Evolutionary conservation across 2,329 filamentous ascomycete genomes (phyloP), one percentile per base, ranked within the genome.

Genomic region (Penicillium oxalicum): DNA sequence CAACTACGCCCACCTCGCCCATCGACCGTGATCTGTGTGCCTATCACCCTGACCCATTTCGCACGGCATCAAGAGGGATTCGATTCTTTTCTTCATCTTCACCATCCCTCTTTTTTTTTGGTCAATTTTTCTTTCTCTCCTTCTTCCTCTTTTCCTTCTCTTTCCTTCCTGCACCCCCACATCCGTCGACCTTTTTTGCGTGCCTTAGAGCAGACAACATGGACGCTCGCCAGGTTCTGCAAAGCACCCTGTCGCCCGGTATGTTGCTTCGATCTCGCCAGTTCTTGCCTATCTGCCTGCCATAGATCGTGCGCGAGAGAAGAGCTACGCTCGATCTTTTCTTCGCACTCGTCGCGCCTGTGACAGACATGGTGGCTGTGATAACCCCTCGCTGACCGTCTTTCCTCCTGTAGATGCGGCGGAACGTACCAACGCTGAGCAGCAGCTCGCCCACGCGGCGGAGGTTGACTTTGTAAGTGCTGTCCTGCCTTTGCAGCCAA

Each of bases 181-280:
- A 53, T 53, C 47, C 44, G 18, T 47, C 48, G 57, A 52, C 54
- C 50, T 49, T 49, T 47, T 50, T 47, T 50, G 50, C 54, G 49
- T 58, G 56, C 44, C 53, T 52, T 49, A 57, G 51, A 57, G 46
- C 60, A 61, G 54, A 49, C 63, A 89, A 82, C 77, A 91, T 94
- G 87, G 89, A 97, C 78, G 94, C 97, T 78, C 95, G 91, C 79
- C 86, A 90, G 77, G 91, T 98, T 78, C 87, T 98, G 79, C 84
- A 89, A 75, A 91, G 91, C 78, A 97, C 93, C 73, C 84, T 97
- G 76, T 94, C 91, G 69, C 81, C 91, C 69, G 91, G 93, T 97
- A 77, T 72, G 86, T 65, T 24, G 37, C 32, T 42, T 28, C 32
- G 29, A 5, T 32, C 29, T 11, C 11, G 7, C 29, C 29, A 1